These are phyloP conservation scores for Porphyridium purpureum DNA, from an alignment of 23 red algal genomes.

Conservation along the genomic window DNA sequence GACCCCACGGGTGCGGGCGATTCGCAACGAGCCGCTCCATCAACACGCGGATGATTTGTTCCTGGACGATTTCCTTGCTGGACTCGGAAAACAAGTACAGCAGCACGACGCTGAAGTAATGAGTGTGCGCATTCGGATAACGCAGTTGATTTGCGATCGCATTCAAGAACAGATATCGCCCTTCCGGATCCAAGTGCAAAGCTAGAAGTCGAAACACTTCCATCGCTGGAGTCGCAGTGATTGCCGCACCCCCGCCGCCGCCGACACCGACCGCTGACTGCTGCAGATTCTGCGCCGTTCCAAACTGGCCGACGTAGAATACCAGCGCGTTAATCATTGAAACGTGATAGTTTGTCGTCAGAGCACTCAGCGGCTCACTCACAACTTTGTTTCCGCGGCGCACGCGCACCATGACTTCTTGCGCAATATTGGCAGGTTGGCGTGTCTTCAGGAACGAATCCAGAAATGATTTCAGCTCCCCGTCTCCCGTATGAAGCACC, in stretches of 20 bases:
- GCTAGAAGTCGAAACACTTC: constrained; percentile 46
- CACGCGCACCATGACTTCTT: too few relatives aligned
- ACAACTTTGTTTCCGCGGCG: too few relatives aligned
- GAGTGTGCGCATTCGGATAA: constrained; percentile 83
- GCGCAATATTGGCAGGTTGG: too few relatives aligned
- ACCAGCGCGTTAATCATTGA: constrained; percentile 55
- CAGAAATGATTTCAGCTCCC: constrained; percentile 25
- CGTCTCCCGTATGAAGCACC: constrained; percentile 10
- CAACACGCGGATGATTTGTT: constrained; percentile 76
- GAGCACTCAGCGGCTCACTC: too few relatives aligned
- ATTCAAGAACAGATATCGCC: constrained; percentile 52
- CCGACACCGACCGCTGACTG: background rate
- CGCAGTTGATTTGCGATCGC: constrained; percentile 82
- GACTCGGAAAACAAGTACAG: constrained; percentile 69
- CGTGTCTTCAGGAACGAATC: constrained; percentile 29
- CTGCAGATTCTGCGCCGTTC: too few relatives aligned
- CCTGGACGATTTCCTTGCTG: constrained; percentile 42
- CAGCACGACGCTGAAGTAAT: constrained; percentile 67
- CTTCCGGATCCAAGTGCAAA: constrained; percentile 56
- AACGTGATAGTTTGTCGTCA: constrained; percentile 13
- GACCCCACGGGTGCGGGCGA: constrained; percentile 93
- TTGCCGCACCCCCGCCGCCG: too few relatives aligned
- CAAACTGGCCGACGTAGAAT: constrained; percentile 59
- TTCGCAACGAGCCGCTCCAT: constrained; percentile 87
- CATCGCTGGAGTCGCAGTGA: constrained; percentile 11